These are phyloP conservation scores for Arabis hirsuta DNA, from an alignment of 345 rosid genomes.

Conservation along the genomic window DNA sequence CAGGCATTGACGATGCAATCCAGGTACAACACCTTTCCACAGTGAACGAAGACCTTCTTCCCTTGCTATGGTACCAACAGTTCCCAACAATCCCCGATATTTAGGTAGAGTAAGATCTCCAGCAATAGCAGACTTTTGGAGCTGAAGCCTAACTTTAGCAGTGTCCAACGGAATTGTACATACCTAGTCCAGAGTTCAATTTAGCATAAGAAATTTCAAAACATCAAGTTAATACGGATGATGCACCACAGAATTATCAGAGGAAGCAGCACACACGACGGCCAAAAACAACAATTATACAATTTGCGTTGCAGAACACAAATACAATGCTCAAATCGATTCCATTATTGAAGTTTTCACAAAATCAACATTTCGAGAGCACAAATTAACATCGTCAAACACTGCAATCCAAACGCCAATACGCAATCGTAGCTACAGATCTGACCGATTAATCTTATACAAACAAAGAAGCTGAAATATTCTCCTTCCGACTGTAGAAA, in stretches of 20 bases:
- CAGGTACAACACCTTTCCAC: constrained; percentile 97
- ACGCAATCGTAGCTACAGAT: constrained; percentile 25
- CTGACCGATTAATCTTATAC: constrained; percentile 3
- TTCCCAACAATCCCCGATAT: constrained; percentile 90
- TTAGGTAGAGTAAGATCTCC: constrained; percentile 74
- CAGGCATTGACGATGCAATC: constrained; percentile 93
- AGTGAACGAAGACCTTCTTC: constrained; percentile 93
- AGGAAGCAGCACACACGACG: constrained; percentile 7
- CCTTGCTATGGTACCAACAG: constrained; percentile 86
- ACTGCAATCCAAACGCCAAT: constrained; percentile 3
- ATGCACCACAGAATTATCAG: not conserved
- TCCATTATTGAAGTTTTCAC: not conserved
- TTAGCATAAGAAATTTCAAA: not conserved
- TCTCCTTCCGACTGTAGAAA: not conserved
- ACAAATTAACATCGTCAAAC: not conserved
- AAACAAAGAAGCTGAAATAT: not conserved
- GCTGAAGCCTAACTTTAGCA: constrained; percentile 99
- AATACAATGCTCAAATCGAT: not conserved
- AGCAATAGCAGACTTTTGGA: constrained; percentile 68
- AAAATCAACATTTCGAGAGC: not conserved
- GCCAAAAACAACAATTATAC: not conserved
- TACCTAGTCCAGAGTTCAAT: constrained; percentile 53
- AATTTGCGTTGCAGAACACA: not conserved
- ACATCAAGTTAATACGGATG: not conserved
- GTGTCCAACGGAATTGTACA: constrained; percentile 97